Base-by-base conservation (phyloP, 352 stramenopile genomes). In the Globisporangium orthogonon region DNA sequence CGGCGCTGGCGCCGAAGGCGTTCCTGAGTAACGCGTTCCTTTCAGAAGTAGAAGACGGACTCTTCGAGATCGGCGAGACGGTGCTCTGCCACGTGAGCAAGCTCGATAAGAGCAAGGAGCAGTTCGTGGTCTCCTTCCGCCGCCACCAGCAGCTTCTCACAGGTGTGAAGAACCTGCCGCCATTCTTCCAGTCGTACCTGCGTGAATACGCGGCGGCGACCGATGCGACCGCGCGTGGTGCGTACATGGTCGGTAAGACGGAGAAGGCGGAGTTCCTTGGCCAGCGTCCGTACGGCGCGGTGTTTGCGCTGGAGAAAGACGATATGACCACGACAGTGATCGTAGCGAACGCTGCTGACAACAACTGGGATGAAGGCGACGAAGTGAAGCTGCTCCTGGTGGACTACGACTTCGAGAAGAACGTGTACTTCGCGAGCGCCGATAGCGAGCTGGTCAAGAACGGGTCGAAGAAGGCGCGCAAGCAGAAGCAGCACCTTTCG, bases 391-490 rank as follows among this genome's bases (percentile, higher is more conserved):
- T 96, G 46, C 56, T 89, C 14, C 68, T 94, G 2, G 81, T 86
- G 1, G 83, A 96, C 67, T 96, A 87, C 62, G 85, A 96, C 59
- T 88, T 88, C 49, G 86, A 86, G 31, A 96, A 94, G 72, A 72
- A 73, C 44, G 74, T 96, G 40, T 95, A 83, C 63, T 93, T 83
- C 47, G 86, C 71, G 10, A 56, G 65, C 28, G 61, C 73, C 11
- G 72, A 80, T 35, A 60, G 61, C 2, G 54, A 57, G n/a, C 66
- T 93, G 7, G 80, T 90, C 2, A 73, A 76, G 52, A 79, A 50
- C 30, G 74, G 80, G 33, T 71, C 71, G 0, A 93, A 89, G 62
- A 89, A 91, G 53, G 72, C 66, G 3, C 74, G 70, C 56, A 91
- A 91, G 62, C 76, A 86, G 56, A 71, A 73, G 57, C 62, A 74